Conservation (phyloP, 2,329 filamentous ascomycete species). For the Aspergillus sp. region DNA sequence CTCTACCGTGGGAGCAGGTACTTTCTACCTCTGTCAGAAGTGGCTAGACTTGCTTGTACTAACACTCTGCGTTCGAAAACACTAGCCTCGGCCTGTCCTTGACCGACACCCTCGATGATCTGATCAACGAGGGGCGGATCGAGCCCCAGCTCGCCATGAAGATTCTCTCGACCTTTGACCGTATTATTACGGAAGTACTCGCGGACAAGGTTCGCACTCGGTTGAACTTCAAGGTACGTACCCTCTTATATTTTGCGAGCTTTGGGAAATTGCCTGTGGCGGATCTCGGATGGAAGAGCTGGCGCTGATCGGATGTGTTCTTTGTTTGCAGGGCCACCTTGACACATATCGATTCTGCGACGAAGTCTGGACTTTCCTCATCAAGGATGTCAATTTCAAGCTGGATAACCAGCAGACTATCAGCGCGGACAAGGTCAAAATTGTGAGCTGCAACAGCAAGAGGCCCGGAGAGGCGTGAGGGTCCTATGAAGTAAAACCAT, state of each 20-base stretch:
- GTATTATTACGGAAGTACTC: slow-evolving; percentile 85
- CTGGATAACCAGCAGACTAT: slow-evolving; percentile 79
- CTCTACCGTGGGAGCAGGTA: slow-evolving; percentile 99
- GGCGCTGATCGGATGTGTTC: background rate
- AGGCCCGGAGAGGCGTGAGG: slow-evolving; percentile 57
- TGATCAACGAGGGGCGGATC: slow-evolving; percentile 92
- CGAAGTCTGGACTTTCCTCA: slow-evolving; percentile 98
- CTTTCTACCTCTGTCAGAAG: background rate
- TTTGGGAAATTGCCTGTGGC: background rate
- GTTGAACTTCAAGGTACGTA: slow-evolving; percentile 84
- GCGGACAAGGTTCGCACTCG: slow-evolving; percentile 90
- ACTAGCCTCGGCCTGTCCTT: slow-evolving; percentile 85
- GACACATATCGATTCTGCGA: slow-evolving; percentile 99
- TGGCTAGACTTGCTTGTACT: background rate
- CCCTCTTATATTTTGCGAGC: background rate
- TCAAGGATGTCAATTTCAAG: slow-evolving; percentile 99
- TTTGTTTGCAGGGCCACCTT: slow-evolving; percentile 71
- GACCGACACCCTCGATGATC: slow-evolving; percentile 93
- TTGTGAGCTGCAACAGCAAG: slow-evolving; percentile 96
- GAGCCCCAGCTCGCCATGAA: slow-evolving; percentile 99
- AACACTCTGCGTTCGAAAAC: slow-evolving; percentile 5
- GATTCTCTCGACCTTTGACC: slow-evolving; percentile 93
- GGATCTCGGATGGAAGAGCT: background rate
- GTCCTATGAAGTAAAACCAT: background rate
- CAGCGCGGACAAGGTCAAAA: slow-evolving; percentile 91